Evolutionary conservation across 257 asterid genomes (phyloP).

Genomic region (Ilex asprella): DNA sequence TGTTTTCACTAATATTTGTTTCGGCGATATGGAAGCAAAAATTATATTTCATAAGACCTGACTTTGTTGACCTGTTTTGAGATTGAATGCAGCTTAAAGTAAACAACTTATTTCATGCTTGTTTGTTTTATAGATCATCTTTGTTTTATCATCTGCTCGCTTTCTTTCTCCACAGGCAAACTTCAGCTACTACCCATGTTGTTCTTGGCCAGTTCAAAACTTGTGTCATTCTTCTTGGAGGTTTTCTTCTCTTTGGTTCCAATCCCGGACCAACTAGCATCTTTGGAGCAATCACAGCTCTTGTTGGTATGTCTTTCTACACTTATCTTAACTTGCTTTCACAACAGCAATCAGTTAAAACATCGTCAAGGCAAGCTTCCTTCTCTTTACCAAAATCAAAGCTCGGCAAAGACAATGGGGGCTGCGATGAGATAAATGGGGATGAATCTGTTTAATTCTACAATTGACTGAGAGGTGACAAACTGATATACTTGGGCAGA

Average conservation of each 20-base stretch:
- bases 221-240: constrained; percentile 87
- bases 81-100: too few species aligned
- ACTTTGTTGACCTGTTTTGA: too few species aligned
- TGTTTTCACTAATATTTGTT: too few species aligned
- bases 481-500: background rate
- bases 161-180: constrained; percentile 41
- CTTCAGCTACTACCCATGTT: constrained; percentile 94
- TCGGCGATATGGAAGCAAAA: too few species aligned
- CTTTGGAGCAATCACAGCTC: constrained; percentile 75
- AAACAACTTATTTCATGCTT: too few species aligned
- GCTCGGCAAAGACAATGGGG: constrained; percentile 69
- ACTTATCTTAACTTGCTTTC: constrained; percentile 76
- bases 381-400: constrained; percentile 68
- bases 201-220: constrained; percentile 99
- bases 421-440: constrained; percentile 31
- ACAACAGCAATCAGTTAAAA: constrained; percentile 41
- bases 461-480: background rate
- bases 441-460: constrained; percentile 46
- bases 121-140: too few species aligned
- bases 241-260: constrained; percentile 74
- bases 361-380: constrained; percentile 37
- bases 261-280: constrained; percentile 85
- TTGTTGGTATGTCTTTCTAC: constrained; percentile 75
- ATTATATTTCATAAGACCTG: too few species aligned
- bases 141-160: too few species aligned